A percentile compares a stretch with the other conserved stretches of the same genome.
Evolutionary conservation across 2,329 filamentous ascomycete genomes (phyloP).

Genomic region (Trichoderma arundinaceum): DNA sequence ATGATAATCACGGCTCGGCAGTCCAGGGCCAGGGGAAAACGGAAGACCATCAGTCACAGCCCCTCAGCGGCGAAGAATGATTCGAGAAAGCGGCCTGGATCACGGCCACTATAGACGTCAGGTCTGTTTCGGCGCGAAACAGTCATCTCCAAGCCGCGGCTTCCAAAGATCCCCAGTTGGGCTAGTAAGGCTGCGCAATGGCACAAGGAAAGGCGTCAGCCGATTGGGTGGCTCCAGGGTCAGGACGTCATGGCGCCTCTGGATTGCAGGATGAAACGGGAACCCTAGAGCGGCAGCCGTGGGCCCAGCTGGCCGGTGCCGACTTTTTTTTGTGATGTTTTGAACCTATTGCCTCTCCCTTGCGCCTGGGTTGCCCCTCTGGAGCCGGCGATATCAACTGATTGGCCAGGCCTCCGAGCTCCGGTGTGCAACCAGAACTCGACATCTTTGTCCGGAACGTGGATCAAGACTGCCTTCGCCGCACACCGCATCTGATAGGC

Average conservation of each 20-base stretch:
- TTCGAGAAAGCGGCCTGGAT: constrained; percentile 27
- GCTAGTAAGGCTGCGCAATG: constrained; percentile 30
- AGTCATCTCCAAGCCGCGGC: constrained; percentile 1
- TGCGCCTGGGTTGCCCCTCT: not conserved
- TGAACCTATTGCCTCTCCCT: not conserved
- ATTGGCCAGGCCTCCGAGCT: constrained; percentile 8
- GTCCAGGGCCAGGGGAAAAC: not conserved
- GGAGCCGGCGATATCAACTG: not conserved
- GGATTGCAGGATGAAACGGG: constrained; percentile 28
- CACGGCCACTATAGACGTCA: constrained; percentile 22
- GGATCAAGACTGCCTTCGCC: constrained; percentile 8
- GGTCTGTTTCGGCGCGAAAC: constrained; percentile 10
- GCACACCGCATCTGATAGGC: constrained; percentile 32
- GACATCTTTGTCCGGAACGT: not conserved
- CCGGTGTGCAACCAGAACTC: constrained; percentile 2
- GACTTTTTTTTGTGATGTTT: constrained; percentile 7
- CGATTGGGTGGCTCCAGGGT: constrained; percentile 32
- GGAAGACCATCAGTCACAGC: not conserved
- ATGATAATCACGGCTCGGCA: constrained; percentile 19
- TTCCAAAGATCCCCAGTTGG: constrained; percentile 18
- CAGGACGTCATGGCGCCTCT: constrained; percentile 33
- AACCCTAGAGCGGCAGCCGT: constrained; percentile 27
- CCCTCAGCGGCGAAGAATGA: constrained; percentile 22
- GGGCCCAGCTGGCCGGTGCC: constrained; percentile 32
- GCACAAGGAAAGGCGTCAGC: constrained; percentile 27